Percentiles rank a stretch among this genome's conserved stretches.
Evolutionary conservation across 495 filamentous ascomycete genomes (phyloP).

Genomic region (Aspergillus ostianus): DNA sequence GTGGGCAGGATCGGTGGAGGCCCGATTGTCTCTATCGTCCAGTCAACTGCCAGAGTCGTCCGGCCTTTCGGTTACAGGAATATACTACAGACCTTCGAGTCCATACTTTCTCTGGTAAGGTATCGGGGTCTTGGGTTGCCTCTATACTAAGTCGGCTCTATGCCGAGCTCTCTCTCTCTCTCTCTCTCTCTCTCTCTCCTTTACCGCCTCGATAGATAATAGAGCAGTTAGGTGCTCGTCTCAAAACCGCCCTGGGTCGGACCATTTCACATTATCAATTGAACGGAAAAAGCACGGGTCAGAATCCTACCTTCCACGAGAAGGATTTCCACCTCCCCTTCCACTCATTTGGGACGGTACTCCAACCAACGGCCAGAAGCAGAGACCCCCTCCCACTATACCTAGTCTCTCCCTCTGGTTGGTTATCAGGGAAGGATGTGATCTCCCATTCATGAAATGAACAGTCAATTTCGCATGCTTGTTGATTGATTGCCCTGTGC

Average conservation of each 20-base stretch:
- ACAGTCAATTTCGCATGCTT: background rate
- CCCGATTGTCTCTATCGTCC: conserved; percentile 13
- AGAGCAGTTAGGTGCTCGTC: too few species aligned
- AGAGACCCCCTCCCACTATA: background rate
- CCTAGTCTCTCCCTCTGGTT: too few species aligned
- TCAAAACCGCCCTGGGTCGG: background rate
- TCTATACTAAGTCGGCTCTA: too few species aligned
- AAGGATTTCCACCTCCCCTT: background rate
- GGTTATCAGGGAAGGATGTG: too few species aligned
- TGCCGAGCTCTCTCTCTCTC: background rate
- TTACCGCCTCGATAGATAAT: background rate
- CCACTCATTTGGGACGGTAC: background rate
- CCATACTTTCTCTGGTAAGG: too few species aligned
- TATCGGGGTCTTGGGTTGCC: background rate
- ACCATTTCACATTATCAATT: background rate
- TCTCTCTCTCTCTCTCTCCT: background rate
- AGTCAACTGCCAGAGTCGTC: conserved; percentile 1
- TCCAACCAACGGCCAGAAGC: background rate
- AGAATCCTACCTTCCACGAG: background rate
- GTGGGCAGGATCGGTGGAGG: conserved; percentile 21
- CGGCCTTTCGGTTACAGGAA: background rate
- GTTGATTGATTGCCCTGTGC: background rate
- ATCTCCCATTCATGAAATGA: background rate
- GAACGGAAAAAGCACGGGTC: background rate
- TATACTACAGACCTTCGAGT: background rate